These are phyloP conservation scores for Plasmodium ovale DNA, from an alignment of 169 alveolate species.

Conservation along the genomic window DNA sequence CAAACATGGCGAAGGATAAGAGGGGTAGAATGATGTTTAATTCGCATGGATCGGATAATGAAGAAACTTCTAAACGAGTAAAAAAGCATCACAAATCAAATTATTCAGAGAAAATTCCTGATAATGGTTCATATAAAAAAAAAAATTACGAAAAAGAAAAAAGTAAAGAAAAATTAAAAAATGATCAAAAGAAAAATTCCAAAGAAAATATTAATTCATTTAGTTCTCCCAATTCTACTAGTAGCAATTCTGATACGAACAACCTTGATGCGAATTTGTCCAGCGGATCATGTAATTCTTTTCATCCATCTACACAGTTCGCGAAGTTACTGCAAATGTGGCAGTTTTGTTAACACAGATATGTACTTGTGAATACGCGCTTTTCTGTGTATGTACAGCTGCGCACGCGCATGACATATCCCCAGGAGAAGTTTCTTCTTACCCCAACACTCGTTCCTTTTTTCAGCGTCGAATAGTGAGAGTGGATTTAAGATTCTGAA, in stretches of 20 bases:
- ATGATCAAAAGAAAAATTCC: conserved; percentile 58
- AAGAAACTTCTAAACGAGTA: conserved; percentile 4
- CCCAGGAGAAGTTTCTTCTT: not conserved
- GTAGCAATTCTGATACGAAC: conserved; percentile 63
- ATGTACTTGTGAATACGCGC: not conserved
- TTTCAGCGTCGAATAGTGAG: conserved; percentile 67
- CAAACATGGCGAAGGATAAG: conserved; percentile 58
- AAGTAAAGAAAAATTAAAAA: conserved; percentile 63
- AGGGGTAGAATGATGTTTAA: conserved; percentile 19
- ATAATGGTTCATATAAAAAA: conserved; percentile 72
- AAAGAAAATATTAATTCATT: conserved; percentile 72
- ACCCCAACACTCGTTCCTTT: not conserved
- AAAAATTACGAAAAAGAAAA: conserved; percentile 69
- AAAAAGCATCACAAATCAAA: conserved; percentile 32
- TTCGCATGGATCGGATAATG: conserved; percentile 34
- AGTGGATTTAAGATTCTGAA: conserved; percentile 48
- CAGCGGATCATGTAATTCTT: conserved; percentile 50
- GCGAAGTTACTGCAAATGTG: no score
- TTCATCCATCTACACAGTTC: not conserved
- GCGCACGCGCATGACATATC: not conserved
- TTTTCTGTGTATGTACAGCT: not conserved
- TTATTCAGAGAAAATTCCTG: conserved; percentile 40
- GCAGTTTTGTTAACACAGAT: not conserved
- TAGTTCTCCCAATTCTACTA: conserved; percentile 73
- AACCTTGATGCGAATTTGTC: conserved; percentile 8